Conservation (phyloP, 1,284 basidiomycete species). For the Ustanciosporium gigantosporum region DNA sequence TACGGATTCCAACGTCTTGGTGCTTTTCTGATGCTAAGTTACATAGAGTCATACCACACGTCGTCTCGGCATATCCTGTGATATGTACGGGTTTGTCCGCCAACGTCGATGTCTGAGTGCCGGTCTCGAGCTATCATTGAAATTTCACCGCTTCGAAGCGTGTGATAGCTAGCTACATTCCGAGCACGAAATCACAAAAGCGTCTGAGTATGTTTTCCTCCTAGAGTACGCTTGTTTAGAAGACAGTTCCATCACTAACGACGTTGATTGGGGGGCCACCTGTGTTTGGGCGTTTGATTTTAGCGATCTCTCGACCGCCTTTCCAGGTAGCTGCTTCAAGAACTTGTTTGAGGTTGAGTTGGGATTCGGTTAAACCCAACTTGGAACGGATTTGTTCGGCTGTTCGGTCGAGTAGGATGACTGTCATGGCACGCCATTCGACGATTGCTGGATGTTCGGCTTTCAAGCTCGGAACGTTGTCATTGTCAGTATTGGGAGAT, state of each 20-base stretch:
- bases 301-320: constrained; percentile 83
- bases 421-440: constrained; percentile 93
- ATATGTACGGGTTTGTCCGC: too few relatives aligned
- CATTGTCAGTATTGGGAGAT: constrained; percentile 41
- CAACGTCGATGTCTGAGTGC: too few relatives aligned
- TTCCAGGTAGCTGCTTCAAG: constrained; percentile 95
- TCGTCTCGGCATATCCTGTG: too few relatives aligned
- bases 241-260: constrained; percentile 28
- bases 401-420: constrained; percentile 70
- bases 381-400: constrained; percentile 25
- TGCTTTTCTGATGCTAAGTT: too few relatives aligned
- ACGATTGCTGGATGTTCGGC: constrained; percentile 84
- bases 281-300: constrained; percentile 71
- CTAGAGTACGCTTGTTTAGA: too few relatives aligned
- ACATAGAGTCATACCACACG: too few relatives aligned
- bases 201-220: too few relatives aligned
- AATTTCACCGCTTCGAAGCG: too few relatives aligned
- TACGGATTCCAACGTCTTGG: too few relatives aligned
- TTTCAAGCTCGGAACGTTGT: constrained; percentile 63
- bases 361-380: constrained; percentile 63
- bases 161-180: not conserved
- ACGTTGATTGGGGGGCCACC: constrained; percentile 77
- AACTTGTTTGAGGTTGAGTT: constrained; percentile 77
- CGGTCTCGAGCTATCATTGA: too few relatives aligned
- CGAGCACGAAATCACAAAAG: too few relatives aligned